These are phyloP conservation scores for Fusarium guadeloupense DNA, from an alignment of 2,329 filamentous ascomycete species.

Conservation along the genomic window DNA sequence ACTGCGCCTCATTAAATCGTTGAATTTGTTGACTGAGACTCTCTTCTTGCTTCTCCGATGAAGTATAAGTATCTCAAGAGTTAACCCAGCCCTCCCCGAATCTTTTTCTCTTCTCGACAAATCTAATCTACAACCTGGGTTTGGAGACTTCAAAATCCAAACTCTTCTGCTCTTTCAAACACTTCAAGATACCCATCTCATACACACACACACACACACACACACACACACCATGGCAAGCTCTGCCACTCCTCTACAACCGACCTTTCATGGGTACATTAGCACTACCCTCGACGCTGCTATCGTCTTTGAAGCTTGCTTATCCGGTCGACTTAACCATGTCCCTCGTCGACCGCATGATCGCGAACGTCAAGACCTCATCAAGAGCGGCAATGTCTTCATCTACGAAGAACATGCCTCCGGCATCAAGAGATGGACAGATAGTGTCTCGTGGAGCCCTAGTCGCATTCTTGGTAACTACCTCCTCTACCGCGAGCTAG, in stretches of 20 bases:
- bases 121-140: too few relatives aligned
- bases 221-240: conserved; percentile 39
- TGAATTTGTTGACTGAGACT: too few relatives aligned
- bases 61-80: too few relatives aligned
- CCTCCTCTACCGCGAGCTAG: conserved; percentile 84
- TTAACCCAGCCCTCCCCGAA: too few relatives aligned
- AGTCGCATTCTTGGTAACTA: conserved; percentile 87
- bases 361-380: conserved; percentile 78
- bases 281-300: conserved; percentile 78
- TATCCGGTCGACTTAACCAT: conserved; percentile 75
- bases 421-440: conserved; percentile 94
- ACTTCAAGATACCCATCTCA: background rate
- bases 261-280: conserved; percentile 75
- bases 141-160: background rate
- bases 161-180: conserved; percentile 5
- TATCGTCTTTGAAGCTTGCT: conserved; percentile 80
- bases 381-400: conserved; percentile 86
- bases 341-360: conserved; percentile 88
- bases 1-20: too few relatives aligned
- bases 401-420: conserved; percentile 93
- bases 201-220: conserved; percentile 1
- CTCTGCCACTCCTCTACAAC: conserved; percentile 56
- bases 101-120: too few relatives aligned
- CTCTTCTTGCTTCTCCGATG: too few relatives aligned
- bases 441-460: conserved; percentile 90